phyloP scores from a whole-genome alignment of 1,284 basidiomycete genomes.

The Amylostereum chailletii region DNA sequence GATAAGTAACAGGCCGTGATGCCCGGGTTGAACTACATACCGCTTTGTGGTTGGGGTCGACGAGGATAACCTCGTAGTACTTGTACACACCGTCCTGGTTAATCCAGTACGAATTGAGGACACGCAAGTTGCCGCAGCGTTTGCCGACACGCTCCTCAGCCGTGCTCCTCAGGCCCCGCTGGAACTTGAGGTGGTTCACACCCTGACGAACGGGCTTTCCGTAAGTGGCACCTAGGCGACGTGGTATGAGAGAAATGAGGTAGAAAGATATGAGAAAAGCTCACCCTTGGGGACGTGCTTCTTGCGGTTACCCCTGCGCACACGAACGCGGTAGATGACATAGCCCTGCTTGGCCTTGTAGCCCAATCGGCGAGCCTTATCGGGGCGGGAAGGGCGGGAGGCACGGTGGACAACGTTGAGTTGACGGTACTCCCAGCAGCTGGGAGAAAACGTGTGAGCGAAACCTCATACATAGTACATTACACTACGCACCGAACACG shows the following conservation, averaged over 20 bases:
- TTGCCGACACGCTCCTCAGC: slow-evolving; percentile 98
- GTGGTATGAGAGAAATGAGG: not conserved
- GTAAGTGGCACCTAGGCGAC: slow-evolving; percentile 77
- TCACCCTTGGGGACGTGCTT: slow-evolving; percentile 95
- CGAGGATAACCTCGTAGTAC: slow-evolving; percentile 98
- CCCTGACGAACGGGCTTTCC: slow-evolving; percentile 99
- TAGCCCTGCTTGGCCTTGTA: slow-evolving; percentile 99
- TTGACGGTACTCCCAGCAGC: slow-evolving; percentile 99
- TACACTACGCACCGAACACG: slow-evolving; percentile 76
- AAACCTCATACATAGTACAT: not conserved
- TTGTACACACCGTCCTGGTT: slow-evolving; percentile 99
- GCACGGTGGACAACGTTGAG: slow-evolving; percentile 98
- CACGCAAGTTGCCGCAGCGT: slow-evolving; percentile 93
- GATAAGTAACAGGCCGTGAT: not conserved
- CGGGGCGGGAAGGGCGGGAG: slow-evolving; percentile 94
- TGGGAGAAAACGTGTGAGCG: slow-evolving; percentile 19
- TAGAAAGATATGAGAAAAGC: slow-evolving; percentile 10
- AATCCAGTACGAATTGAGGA: slow-evolving; percentile 99
- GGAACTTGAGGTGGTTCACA: slow-evolving; percentile 99
- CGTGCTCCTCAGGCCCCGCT: slow-evolving; percentile 86
- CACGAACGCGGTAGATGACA: slow-evolving; percentile 95
- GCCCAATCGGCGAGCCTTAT: slow-evolving; percentile 97
- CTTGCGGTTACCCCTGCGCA: slow-evolving; percentile 98
- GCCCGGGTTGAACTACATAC: slow-evolving; percentile 37
- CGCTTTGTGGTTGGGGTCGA: slow-evolving; percentile 90